phyloP scores from a whole-genome alignment of 2,329 filamentous ascomycete genomes.

The Remersonia thermophila region DNA sequence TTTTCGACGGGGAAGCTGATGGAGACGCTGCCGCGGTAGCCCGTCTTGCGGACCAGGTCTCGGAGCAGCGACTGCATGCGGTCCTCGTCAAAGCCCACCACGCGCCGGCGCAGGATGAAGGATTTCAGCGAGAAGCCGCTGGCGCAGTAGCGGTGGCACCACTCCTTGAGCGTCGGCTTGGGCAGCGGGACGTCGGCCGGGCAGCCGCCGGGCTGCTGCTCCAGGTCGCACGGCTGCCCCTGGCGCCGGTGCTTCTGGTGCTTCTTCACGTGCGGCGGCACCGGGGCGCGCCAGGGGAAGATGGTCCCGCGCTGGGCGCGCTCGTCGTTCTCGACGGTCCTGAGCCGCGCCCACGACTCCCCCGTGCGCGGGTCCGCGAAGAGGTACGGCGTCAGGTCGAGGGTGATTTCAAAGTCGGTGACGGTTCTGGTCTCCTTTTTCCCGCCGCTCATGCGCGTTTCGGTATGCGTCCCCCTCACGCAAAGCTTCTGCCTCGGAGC shows the following conservation, averaged over 20 bases:
- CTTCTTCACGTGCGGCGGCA: too few species aligned
- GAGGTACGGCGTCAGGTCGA: conserved; percentile 48
- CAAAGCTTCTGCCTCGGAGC: conserved; percentile 43
- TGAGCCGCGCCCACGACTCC: conserved; percentile 31
- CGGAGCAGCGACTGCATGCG: conserved; percentile 40
- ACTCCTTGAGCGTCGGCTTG: conserved; percentile 38
- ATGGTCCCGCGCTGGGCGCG: conserved; percentile 54
- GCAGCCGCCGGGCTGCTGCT: too few species aligned
- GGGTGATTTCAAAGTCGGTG: conserved; percentile 46
- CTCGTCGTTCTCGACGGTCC: conserved; percentile 44
- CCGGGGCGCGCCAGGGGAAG: conserved; percentile 39
- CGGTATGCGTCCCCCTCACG: conserved; percentile 40
- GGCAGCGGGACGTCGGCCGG: too few species aligned
- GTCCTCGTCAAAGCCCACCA: conserved; percentile 49
- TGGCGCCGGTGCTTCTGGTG: too few species aligned
- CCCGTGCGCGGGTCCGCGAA: conserved; percentile 31
- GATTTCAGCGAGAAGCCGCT: conserved; percentile 44
- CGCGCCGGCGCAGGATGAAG: conserved; percentile 37
- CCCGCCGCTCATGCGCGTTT: conserved; percentile 31
- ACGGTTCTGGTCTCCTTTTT: conserved; percentile 35
- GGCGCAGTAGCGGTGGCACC: conserved; percentile 57
- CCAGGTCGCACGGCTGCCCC: too few species aligned
- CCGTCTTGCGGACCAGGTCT: conserved; percentile 47
- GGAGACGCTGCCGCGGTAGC: conserved; percentile 50
- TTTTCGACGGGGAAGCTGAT: conserved; percentile 50